A percentile compares a stretch with the other conserved stretches of the same genome.
These are phyloP conservation scores for Actinomortierella wolfii DNA, from an alignment of 371 early-diverging fungal species.

Conservation along the genomic window DNA sequence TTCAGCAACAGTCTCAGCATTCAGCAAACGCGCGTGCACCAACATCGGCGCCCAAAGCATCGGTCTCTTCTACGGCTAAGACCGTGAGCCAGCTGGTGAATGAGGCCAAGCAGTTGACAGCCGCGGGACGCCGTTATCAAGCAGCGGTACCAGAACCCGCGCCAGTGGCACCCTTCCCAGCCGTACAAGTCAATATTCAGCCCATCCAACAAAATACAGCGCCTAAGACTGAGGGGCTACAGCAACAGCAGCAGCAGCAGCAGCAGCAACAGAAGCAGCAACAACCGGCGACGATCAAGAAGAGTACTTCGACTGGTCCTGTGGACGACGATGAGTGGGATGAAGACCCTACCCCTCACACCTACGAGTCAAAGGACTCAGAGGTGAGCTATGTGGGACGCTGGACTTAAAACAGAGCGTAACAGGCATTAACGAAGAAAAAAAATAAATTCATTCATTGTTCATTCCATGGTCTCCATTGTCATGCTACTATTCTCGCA, in stretches of 20 bases:
- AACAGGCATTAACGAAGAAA: too few species aligned
- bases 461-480: too few species aligned
- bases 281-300: not conserved
- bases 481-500: too few species aligned
- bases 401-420: too few species aligned
- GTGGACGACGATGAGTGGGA: conserved; percentile 33
- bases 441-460: too few species aligned
- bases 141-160: too few species aligned
- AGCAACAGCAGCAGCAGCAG: conserved; percentile 27
- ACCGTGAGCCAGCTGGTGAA: conserved; percentile 21
- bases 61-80: conserved; percentile 4
- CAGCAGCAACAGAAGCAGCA: conserved; percentile 9
- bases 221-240: too few species aligned
- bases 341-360: conserved; percentile 43
- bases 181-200: too few species aligned
- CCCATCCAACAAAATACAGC: too few species aligned
- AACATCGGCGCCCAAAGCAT: not conserved
- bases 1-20: conserved; percentile 6
- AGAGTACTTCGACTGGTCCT: not conserved
- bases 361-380: conserved; percentile 20
- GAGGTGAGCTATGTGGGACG: conserved; percentile 16
- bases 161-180: too few species aligned
- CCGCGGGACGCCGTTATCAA: conserved; percentile 4
- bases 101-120: conserved; percentile 21
- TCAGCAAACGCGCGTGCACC: conserved; percentile 8